These are phyloP conservation scores for Barnettozyma sucrosica DNA, from an alignment of 805 yeast genomes.

Conservation along the genomic window DNA sequence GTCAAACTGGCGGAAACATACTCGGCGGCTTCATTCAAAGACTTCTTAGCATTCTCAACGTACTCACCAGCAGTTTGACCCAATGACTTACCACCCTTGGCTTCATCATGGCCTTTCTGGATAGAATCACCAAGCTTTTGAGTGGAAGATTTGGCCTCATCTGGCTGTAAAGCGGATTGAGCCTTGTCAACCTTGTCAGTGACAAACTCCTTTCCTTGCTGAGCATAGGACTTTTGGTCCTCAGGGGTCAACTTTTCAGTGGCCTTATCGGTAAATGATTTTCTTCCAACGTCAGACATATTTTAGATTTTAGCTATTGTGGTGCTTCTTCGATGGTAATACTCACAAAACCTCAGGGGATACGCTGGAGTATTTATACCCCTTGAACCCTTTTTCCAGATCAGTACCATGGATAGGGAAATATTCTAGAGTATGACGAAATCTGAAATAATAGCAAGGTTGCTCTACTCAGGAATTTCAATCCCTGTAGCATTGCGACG, in stretches of 20 bases:
- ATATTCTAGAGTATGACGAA: no score
- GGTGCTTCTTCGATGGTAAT: no score
- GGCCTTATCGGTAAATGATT: conserved; percentile 63
- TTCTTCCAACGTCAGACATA: conserved; percentile 65
- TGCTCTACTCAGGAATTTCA: not conserved
- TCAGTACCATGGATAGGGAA: no score
- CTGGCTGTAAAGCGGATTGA: conserved; percentile 57
- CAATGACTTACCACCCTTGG: conserved; percentile 36
- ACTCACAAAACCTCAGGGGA: no score
- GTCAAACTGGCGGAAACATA: conserved; percentile 43
- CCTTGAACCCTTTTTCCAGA: no score
- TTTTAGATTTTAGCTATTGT: conserved; percentile 14
- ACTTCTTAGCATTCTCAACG: conserved; percentile 49
- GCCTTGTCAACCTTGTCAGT: conserved; percentile 63
- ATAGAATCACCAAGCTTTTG: conserved; percentile 67
- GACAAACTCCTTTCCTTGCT: conserved; percentile 65
- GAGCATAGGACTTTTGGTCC: conserved; percentile 53
- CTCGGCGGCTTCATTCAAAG: conserved; percentile 39
- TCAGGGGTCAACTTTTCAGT: conserved; percentile 68
- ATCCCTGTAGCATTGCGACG: not conserved
- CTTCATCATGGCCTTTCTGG: conserved; percentile 50
- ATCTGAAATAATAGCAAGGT: not conserved
- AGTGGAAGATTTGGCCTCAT: conserved; percentile 57
- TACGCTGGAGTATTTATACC: not conserved
- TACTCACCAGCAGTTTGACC: conserved; percentile 54